These are phyloP conservation scores for Westerdykella ornata DNA, from an alignment of 2,329 filamentous ascomycete species.

Conservation along the genomic window DNA sequence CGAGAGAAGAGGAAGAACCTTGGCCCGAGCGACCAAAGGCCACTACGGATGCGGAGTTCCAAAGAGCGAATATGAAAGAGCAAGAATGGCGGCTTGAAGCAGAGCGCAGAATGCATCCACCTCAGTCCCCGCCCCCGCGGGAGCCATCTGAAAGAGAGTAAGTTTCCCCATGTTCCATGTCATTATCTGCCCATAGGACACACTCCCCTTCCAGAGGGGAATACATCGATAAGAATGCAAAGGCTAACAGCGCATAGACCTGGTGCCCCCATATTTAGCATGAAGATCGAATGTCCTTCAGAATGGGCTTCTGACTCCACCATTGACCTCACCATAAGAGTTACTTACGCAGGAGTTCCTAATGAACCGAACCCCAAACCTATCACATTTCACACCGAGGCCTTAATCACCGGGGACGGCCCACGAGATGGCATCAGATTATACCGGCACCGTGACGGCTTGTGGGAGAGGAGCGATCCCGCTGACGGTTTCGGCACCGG, in stretches of 20 bases:
- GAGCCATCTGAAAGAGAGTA: not conserved
- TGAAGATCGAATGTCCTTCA: conserved; percentile 1
- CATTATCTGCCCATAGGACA: too few species aligned
- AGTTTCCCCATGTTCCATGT: too few species aligned
- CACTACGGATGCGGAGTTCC: not conserved
- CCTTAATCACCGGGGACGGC: conserved; percentile 1
- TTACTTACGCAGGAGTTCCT: conserved; percentile 2
- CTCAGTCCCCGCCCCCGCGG: not conserved
- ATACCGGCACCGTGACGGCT: conserved; percentile 1
- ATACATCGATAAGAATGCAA: too few species aligned
- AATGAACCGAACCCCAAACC: conserved; percentile 1
- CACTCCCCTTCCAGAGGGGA: too few species aligned
- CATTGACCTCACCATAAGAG: not conserved
- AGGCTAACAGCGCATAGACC: too few species aligned
- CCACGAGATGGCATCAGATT: not conserved
- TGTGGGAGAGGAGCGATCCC: conserved; percentile 2
- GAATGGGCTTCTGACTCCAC: not conserved
- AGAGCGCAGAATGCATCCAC: not conserved
- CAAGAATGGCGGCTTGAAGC: conserved; percentile 2
- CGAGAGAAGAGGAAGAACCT: conserved; percentile 1
- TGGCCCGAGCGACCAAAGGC: conserved; percentile 3
- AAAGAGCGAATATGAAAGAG: conserved; percentile 4
- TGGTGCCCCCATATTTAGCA: conserved; percentile 2
- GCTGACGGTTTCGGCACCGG: not conserved
- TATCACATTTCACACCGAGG: conserved; percentile 4